phyloP scores from a whole-genome alignment of 805 yeast genomes.

The Komagataella kurtzmanii region DNA sequence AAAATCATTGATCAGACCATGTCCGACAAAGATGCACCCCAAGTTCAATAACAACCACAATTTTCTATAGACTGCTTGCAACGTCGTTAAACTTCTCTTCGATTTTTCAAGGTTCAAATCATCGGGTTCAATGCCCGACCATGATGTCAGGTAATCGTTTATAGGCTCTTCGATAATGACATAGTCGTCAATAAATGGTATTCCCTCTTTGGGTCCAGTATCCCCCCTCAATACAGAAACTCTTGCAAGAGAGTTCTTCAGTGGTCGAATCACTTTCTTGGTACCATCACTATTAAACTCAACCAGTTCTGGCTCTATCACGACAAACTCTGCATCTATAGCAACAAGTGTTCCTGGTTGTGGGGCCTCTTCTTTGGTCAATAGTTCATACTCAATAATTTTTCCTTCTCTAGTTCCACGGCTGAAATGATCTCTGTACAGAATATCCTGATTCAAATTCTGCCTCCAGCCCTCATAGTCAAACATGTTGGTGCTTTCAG shows the following conservation, averaged over 20 bases:
- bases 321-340: constrained; percentile 94
- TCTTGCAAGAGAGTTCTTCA: constrained; percentile 68
- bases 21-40: constrained; percentile 92
- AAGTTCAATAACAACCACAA: constrained; percentile 82
- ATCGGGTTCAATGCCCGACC: constrained; percentile 88
- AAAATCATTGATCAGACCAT: constrained; percentile 84
- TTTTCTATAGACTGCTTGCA: constrained; percentile 75
- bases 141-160: constrained; percentile 78
- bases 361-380: constrained; percentile 63
- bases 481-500: constrained; percentile 24
- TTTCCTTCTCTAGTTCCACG: constrained; percentile 46
- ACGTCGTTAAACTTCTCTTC: constrained; percentile 54
- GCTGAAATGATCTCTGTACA: constrained; percentile 67
- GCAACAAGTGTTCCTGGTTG: constrained; percentile 68
- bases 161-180: constrained; percentile 61
- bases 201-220: constrained; percentile 49
- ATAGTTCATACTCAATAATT: constrained; percentile 50
- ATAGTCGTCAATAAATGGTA: constrained; percentile 87
- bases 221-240: constrained; percentile 75
- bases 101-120: constrained; percentile 69
- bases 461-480: constrained; percentile 37
- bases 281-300: constrained; percentile 69
- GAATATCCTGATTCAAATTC: constrained; percentile 43
- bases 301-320: constrained; percentile 60
- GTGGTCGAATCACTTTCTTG: constrained; percentile 60